Evolutionary conservation across 129 eudicot genomes (phyloP).

Genomic region (Saussurea involucrata): DNA sequence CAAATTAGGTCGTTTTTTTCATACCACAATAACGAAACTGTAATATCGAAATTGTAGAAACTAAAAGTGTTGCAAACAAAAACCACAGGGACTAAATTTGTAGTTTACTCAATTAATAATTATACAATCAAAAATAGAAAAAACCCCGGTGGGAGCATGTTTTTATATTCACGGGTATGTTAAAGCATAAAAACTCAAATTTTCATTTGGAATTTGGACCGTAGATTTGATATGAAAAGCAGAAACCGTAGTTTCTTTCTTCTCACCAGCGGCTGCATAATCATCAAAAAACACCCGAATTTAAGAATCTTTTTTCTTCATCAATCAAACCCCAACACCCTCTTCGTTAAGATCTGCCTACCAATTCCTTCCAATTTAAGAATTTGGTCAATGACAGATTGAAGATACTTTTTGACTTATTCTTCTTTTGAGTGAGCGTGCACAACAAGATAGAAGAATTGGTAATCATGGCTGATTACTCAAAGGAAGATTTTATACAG

Average conservation of each 20-base stretch:
- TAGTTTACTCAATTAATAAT: too few species aligned
- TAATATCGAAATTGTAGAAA: too few species aligned
- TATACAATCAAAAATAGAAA: too few species aligned
- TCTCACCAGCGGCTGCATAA: conserved; percentile 18
- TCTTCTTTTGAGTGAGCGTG: conserved; percentile 24
- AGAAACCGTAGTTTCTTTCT: not conserved
- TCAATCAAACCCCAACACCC: conserved; percentile 4
- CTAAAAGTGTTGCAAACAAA: too few species aligned
- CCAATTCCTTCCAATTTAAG: too few species aligned
- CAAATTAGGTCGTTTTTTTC: too few species aligned
- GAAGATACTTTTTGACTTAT: conserved; percentile 2
- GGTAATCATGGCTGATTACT: conserved; percentile 59
- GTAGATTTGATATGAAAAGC: not conserved
- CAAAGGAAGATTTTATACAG: conserved; percentile 69
- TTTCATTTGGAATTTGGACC: not conserved
- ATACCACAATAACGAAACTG: too few species aligned
- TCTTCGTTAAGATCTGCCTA: conserved; percentile 18
- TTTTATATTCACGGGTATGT: too few species aligned
- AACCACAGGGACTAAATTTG: too few species aligned
- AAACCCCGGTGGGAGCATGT: too few species aligned
- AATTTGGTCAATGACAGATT: conserved; percentile 18
- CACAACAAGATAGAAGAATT: conserved; percentile 6
- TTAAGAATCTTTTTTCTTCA: not conserved
- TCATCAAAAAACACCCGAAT: conserved; percentile 17
- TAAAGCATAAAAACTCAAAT: not conserved